Conservation (phyloP, 1,284 basidiomycete species). For the Moesziomyces antarcticus region DNA sequence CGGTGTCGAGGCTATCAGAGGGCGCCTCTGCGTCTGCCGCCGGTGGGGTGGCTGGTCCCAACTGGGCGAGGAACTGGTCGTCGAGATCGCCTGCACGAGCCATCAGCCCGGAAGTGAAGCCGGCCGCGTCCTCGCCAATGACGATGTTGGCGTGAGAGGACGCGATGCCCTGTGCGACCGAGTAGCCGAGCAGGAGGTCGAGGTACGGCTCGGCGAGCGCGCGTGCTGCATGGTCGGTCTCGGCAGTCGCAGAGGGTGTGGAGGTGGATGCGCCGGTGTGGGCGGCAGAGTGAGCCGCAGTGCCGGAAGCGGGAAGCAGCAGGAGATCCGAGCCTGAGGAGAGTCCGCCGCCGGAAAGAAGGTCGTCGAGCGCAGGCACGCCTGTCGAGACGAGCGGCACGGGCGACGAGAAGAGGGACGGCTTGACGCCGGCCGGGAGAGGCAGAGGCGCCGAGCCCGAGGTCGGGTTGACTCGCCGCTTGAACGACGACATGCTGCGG, state of each 20-base stretch:
- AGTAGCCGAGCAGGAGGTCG: slow-evolving; percentile 87
- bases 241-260: slow-evolving; percentile 76
- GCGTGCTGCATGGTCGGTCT: slow-evolving; percentile 39
- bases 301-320: slow-evolving; percentile 70
- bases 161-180: slow-evolving; percentile 84
- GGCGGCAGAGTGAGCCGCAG: slow-evolving; percentile 42
- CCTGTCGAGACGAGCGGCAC: slow-evolving; percentile 83
- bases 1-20: slow-evolving; percentile 28
- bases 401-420: slow-evolving; percentile 75
- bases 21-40: slow-evolving; percentile 11
- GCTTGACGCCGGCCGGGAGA: slow-evolving; percentile 74
- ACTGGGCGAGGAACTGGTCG: slow-evolving; percentile 22
- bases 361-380: slow-evolving; percentile 92
- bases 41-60: slow-evolving; percentile 4
- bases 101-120: slow-evolving; percentile 63
- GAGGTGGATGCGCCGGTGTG: slow-evolving; percentile 71
- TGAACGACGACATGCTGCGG: slow-evolving; percentile 77
- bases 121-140: slow-evolving; percentile 72
- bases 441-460: slow-evolving; percentile 66
- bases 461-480: slow-evolving; percentile 72
- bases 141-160: slow-evolving; percentile 78
- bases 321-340: slow-evolving; percentile 81
- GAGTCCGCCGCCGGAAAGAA: slow-evolving; percentile 86
- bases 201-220: slow-evolving; percentile 75
- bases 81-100: slow-evolving; percentile 48